Evolutionary conservation across 331 rosid species (phyloP).

Genomic region (Acacia concinna): DNA sequence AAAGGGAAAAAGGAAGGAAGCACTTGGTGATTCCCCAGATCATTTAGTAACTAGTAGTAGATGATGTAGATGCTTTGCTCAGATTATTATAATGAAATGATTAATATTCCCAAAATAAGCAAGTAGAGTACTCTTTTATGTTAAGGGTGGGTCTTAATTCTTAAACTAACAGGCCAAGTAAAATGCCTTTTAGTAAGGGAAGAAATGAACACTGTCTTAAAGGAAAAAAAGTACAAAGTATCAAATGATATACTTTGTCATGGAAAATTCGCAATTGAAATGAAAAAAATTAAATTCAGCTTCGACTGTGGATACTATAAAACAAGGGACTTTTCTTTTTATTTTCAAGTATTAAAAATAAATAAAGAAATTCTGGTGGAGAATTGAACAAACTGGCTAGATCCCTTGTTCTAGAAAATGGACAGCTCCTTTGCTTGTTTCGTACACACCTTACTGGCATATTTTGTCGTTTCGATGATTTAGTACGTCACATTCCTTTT

Average conservation of each 20-base stretch:
- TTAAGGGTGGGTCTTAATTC: neutral
- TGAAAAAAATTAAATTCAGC: neutral
- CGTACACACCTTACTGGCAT: neutral
- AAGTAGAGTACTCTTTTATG: neutral
- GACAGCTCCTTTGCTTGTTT: neutral
- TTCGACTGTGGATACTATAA: neutral
- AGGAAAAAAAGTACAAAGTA: neutral
- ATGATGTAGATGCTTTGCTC: constrained; percentile 34
- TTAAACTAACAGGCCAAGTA: neutral
- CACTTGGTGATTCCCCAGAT: constrained; percentile 13
- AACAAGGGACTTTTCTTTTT: neutral
- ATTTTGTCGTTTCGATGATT: neutral
- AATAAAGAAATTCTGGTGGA: neutral
- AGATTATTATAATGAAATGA: constrained; percentile 35
- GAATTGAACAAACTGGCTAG: neutral
- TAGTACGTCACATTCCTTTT: neutral
- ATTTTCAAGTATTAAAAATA: neutral
- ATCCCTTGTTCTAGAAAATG: neutral
- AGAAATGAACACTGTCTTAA: too few relatives aligned
- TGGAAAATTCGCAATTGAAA: neutral
- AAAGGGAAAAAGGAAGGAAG: neutral
- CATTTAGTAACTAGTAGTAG: constrained; percentile 7
- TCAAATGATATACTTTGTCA: neutral
- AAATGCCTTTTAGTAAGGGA: neutral
- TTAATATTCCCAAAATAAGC: constrained; percentile 7